Conservation (phyloP, 176 grass and related monocot species). For the Triticum monococcum region DNA sequence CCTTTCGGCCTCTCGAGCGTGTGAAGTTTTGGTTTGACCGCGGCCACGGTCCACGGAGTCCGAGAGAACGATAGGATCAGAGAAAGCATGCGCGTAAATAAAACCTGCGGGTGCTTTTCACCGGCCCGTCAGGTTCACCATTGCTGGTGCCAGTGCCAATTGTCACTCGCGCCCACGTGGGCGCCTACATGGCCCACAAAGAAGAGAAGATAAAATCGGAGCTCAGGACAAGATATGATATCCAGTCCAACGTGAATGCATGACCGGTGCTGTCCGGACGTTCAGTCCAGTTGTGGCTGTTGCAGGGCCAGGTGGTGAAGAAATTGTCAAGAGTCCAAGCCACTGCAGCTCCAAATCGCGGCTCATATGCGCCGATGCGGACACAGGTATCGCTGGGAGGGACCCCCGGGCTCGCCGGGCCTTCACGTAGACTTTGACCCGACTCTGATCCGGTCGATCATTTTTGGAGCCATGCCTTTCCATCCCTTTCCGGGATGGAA, state of each 20-base stretch:
- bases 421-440: not conserved
- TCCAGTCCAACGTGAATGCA: not conserved
- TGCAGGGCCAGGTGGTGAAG: not conserved
- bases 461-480: not conserved
- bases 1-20: not conserved
- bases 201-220: not conserved
- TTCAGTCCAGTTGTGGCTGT: too few species aligned
- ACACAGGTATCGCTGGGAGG: not conserved
- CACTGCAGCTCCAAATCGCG: not conserved
- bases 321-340: not conserved
- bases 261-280: not conserved
- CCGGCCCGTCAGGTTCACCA: not conserved
- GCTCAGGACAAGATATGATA: not conserved
- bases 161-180: not conserved
- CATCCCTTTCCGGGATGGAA: not conserved
- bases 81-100: not conserved
- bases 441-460: not conserved
- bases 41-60: too few species aligned
- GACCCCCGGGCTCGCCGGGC: not conserved
- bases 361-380: not conserved
- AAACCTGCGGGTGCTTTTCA: too few species aligned
- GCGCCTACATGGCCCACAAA: not conserved
- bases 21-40: not conserved
- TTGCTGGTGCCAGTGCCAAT: not conserved
- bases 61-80: not conserved